These are phyloP conservation scores for Clarireedia homoeocarpa DNA, from an alignment of 2,329 filamentous ascomycete genomes.

Conservation along the genomic window DNA sequence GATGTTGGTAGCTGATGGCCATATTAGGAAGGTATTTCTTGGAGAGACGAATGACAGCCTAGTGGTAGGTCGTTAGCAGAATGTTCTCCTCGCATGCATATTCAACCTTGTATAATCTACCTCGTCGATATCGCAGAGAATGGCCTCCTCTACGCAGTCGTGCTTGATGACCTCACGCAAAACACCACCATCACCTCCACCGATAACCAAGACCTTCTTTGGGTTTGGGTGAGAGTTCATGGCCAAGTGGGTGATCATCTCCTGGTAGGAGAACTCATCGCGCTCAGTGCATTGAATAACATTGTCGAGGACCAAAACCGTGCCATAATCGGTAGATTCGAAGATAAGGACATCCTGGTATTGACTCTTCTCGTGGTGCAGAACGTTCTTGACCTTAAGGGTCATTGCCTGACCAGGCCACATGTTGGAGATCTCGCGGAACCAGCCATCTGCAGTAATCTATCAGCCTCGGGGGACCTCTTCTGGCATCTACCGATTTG, in stretches of 20 bases:
- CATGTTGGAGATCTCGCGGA: conserved; percentile 98
- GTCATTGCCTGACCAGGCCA: conserved; percentile 99
- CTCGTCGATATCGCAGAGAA: conserved; percentile 98
- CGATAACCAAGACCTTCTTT: conserved; percentile 97
- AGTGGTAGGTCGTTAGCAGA: conserved; percentile 12
- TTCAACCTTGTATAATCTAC: conserved; percentile 33
- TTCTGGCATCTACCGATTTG: conserved; percentile 3
- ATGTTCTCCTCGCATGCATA: background rate
- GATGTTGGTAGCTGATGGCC: conserved; percentile 87
- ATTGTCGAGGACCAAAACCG: conserved; percentile 93
- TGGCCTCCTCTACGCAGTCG: conserved; percentile 90
- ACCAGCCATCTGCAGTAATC: conserved; percentile 81
- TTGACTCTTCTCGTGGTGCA: conserved; percentile 98
- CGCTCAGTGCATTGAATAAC: conserved; percentile 98
- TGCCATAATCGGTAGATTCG: conserved; percentile 95
- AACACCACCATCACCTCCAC: conserved; percentile 94
- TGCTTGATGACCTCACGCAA: conserved; percentile 99
- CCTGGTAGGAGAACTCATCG: conserved; percentile 98
- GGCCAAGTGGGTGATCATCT: conserved; percentile 99
- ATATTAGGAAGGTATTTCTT: conserved; percentile 97
- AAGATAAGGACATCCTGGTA: conserved; percentile 99
- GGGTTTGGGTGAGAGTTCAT: conserved; percentile 98
- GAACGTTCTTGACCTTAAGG: conserved; percentile 91
- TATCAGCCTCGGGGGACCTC: conserved; percentile 10
- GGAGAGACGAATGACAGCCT: conserved; percentile 94